Base-by-base conservation (phyloP, 305 asterid species). In the Fraxinus sp. region DNA sequence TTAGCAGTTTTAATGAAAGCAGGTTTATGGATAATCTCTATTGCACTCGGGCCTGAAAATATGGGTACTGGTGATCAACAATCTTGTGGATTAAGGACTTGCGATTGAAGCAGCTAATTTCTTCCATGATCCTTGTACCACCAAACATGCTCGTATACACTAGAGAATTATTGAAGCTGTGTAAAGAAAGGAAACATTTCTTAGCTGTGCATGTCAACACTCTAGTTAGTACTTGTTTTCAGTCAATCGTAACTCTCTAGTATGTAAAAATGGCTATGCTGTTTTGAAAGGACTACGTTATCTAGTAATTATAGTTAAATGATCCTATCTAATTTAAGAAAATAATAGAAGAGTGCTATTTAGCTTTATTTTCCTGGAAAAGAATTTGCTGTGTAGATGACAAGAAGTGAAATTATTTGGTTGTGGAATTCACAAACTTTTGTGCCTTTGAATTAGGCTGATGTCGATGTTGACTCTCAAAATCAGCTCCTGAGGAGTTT, bases 201-300 rank as follows among this genome's bases (percentile, higher is more conserved):
- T 35, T 79, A 22, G 76, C 77, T 30, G 74, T 66, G 76, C 76
- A 32, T 78, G 80, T 39, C 66, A 72, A 77, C 35, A 43, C 80
- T 57, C 26, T 24, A 39, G 77, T 64, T 14, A 20, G 46, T 66
- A 66, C 32, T 81, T 57, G 32, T 39, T 4, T 37, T 74, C 41
- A 32, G 68, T 81, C 77, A 41, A 18, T 43, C 4, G 2, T 3
- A 22, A 52, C 22, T 14, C 43, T 71, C n/a, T 71, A 13, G 22
- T 33, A 4, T 59, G 11, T 62, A 37, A 49, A 20, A 16, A 46
- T 22, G 52, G 75, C 37, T 79, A 32, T 55, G 72, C 30, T 80
- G 13, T 68, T 22, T 39, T 81, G 11, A 33, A 41, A 75, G 4
- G 36, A 35, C 68, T 62, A 14, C 16, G 30, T 77, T 5, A 24